Percentiles rank a stretch among this genome's conserved stretches.
Conservation (phyloP, 768 basidiomycete genomes). For the Paxillus rubicundulus region DNA sequence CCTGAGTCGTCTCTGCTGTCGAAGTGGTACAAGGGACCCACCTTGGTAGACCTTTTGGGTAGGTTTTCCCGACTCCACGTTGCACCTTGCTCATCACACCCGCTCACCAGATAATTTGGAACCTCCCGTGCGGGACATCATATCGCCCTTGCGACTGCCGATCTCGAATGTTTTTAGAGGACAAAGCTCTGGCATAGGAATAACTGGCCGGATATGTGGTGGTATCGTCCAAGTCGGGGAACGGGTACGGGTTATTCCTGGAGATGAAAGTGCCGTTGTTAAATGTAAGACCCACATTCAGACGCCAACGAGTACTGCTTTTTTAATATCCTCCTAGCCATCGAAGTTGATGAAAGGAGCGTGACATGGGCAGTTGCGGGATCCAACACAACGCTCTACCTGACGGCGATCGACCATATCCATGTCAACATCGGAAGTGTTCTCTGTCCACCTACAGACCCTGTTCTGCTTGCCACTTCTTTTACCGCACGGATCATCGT, state of each 20-base stretch:
- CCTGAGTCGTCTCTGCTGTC: conserved; percentile 47
- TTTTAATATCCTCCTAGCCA: conserved; percentile 47
- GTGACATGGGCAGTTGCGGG: conserved; percentile 90
- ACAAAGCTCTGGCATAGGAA: conserved; percentile 70
- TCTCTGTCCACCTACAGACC: conserved; percentile 69
- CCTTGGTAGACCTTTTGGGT: conserved; percentile 84
- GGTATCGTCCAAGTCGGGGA: conserved; percentile 94
- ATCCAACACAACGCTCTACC: conserved; percentile 80
- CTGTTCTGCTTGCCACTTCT: conserved; percentile 70
- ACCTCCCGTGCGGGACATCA: conserved; percentile 76
- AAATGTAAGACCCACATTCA: conserved; percentile 44
- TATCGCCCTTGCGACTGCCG: conserved; percentile 77
- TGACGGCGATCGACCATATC: conserved; percentile 81
- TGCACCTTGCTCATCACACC: neutral
- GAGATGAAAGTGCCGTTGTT: conserved; percentile 85
- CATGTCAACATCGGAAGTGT: conserved; percentile 87
- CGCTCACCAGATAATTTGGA: conserved; percentile 66
- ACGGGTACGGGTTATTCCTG: conserved; percentile 80
- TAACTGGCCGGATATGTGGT: conserved; percentile 80
- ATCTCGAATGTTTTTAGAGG: conserved; percentile 96
- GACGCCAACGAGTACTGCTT: neutral
- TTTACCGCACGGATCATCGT: conserved; percentile 90
- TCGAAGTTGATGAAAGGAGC: conserved; percentile 76
- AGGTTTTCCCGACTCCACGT: conserved; percentile 2
- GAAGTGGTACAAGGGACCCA: conserved; percentile 84